phyloP scores from a whole-genome alignment of 768 basidiomycete species.

The Tylopilus plumbeoviolaceoides region DNA sequence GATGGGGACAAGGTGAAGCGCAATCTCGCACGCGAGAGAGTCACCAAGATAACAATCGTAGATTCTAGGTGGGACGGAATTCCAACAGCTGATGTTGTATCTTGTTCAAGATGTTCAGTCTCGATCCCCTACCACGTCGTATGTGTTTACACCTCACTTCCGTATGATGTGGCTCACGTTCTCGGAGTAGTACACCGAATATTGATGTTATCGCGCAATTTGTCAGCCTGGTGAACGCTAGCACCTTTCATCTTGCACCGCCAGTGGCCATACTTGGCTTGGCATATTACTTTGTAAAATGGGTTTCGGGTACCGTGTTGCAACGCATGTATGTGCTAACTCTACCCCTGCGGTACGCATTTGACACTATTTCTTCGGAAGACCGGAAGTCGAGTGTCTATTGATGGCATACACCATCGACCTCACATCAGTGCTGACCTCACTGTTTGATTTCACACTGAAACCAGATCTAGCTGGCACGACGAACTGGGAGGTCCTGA shows the following conservation, averaged over 20 bases:
- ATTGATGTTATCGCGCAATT: constrained; percentile 1
- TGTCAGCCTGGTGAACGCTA: constrained; percentile 1
- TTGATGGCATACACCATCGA: constrained; percentile 5
- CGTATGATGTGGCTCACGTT: neutral
- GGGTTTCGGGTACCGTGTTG: constrained; percentile 1
- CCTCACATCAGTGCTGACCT: constrained; percentile 1
- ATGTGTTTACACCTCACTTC: neutral
- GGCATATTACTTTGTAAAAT: constrained; percentile 2
- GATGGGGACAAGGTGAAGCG: neutral
- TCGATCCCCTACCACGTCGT: neutral
- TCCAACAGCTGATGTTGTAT: constrained; percentile 4
- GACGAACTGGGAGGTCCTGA: constrained; percentile 6
- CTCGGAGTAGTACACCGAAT: neutral
- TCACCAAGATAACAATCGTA: neutral
- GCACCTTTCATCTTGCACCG: neutral
- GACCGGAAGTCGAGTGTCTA: constrained; percentile 1
- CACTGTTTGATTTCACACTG: constrained; percentile 3
- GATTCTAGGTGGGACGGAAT: constrained; percentile 4
- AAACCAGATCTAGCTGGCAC: constrained; percentile 6
- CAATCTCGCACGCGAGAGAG: neutral
- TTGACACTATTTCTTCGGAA: neutral
- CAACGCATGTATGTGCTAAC: neutral
- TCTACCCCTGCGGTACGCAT: neutral
- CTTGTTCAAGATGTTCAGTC: constrained; percentile 1
- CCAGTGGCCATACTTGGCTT: constrained; percentile 7